Evolutionary conservation across 2,329 filamentous ascomycete species (phyloP), one percentile per base, ranked within the genome.

Genomic region (Cladobotryum mycophilum): DNA sequence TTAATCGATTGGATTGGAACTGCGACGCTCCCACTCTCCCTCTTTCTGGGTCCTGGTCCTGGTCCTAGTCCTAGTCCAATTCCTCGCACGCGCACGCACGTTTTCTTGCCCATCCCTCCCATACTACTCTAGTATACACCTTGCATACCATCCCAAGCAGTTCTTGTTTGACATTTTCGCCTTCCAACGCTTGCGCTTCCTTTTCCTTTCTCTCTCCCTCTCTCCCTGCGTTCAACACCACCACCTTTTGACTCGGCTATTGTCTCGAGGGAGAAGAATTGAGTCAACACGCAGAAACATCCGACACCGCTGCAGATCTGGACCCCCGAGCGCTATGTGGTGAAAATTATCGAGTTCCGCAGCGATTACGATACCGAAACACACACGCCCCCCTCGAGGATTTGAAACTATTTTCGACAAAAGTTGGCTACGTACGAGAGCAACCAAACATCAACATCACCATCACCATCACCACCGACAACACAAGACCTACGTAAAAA

Each of bases 131-230:
- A 20, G 20, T 20, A 20, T 34, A 34, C 51, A 46, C 46, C 41
- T 46, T 43, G 51, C 51, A 53, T 53, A 43, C 51, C 51, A 49
- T 53, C 51, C 51, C 51, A 30, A 41, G 17, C 11, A 41, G n/a
- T 20, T 25, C 36, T 22, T 41, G 42, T 42, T 45, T 49, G 47
- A 45, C 51, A 25, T 44, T 53, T 34, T 35, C n/a, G n/a, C 45
- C 46, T 30, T 6, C 9, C 25, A 7, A 30, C 3, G 25, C 25
- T 30, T 30, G 20, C 20, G 20, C 20, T 20, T 20, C 20, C 20
- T 30, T 30, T 30, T 8, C 9, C 8, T 35, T 45, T 40, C 22
- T n/a, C 25, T 41, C 45, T 36, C 9, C 35, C 43, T 48, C 41
- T 20, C 51, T 53, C 41, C 51, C 47, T 53, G 41, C 41, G 7